Conservation (phyloP, 306 rosid species). For the Amphicarpaea edgeworthii region DNA sequence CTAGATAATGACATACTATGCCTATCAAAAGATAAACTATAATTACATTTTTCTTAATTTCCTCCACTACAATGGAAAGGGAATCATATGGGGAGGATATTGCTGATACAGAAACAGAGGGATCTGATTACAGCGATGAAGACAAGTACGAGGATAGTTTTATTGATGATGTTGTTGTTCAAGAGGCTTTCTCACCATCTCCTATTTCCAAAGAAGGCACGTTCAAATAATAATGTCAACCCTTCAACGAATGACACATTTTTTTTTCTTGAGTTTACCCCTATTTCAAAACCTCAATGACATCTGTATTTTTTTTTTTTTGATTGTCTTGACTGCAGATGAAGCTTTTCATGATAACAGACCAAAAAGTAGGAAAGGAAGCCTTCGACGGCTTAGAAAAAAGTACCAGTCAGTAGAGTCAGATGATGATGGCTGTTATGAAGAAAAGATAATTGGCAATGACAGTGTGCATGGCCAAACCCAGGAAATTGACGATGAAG, state of each 20-base stretch:
- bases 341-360: conserved; percentile 48
- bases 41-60: conserved; percentile 39
- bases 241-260: background rate
- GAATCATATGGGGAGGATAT: conserved; percentile 94
- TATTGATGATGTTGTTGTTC: conserved; percentile 69
- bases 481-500: conserved; percentile 55
- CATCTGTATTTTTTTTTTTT: conserved; percentile 33
- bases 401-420: conserved; percentile 63
- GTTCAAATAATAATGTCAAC: conserved; percentile 22
- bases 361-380: conserved; percentile 44
- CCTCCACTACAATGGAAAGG: conserved; percentile 60
- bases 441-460: conserved; percentile 34
- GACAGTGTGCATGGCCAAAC: conserved; percentile 39
- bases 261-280: conserved; percentile 13
- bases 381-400: conserved; percentile 61
- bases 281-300: conserved; percentile 9
- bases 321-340: conserved; percentile 48
- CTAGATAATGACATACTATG: background rate
- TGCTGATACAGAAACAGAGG: conserved; percentile 76
- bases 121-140: conserved; percentile 64
- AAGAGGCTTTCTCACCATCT: conserved; percentile 54
- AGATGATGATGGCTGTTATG: conserved; percentile 54
- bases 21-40: conserved; percentile 1
- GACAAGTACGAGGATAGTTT: conserved; percentile 84
- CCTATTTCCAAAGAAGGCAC: conserved; percentile 61